Evolutionary conservation across 2,329 filamentous ascomycete species (phyloP).

Genomic region (Beauveria bassiana): DNA sequence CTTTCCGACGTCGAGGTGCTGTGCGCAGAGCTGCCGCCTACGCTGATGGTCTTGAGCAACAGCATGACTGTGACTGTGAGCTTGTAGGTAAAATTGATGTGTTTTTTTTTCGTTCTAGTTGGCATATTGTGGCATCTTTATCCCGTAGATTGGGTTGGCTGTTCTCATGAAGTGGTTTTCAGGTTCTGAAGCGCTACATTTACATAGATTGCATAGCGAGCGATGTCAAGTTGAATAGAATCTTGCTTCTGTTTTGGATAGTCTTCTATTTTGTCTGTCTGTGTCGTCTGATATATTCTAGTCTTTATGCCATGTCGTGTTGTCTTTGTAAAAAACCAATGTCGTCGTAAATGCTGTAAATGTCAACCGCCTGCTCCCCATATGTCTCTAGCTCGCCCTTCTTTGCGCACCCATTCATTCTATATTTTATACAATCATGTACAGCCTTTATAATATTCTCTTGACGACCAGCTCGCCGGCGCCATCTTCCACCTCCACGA

Average conservation of each 20-base stretch:
- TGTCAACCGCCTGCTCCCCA: neutral
- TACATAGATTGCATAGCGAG: conserved; percentile 13
- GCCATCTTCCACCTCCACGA: conserved; percentile 40
- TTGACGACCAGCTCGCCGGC: conserved; percentile 44
- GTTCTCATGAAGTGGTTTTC: neutral
- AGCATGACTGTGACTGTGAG: conserved; percentile 84
- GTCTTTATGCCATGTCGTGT: neutral
- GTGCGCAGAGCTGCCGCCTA: conserved; percentile 67
- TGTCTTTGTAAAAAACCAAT: neutral
- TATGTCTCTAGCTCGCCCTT: neutral
- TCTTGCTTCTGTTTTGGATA: neutral
- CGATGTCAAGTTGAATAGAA: neutral
- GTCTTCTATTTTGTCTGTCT: neutral
- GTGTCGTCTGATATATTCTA: neutral
- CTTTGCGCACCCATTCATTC: neutral
- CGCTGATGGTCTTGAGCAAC: conserved; percentile 75
- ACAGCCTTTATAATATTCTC: conserved; percentile 17
- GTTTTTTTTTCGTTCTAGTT: too few relatives aligned
- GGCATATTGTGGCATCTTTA: too few relatives aligned
- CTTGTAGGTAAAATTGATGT: conserved; percentile 33
- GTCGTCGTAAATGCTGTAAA: neutral
- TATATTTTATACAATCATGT: conserved; percentile 7
- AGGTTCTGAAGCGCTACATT: neutral
- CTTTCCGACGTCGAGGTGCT: conserved; percentile 71
- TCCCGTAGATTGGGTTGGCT: neutral